Evolutionary conservation across 371 early-diverging fungal species (phyloP), one percentile per base, ranked within the genome.

Genomic region (Dichotomocladium elegans): DNA sequence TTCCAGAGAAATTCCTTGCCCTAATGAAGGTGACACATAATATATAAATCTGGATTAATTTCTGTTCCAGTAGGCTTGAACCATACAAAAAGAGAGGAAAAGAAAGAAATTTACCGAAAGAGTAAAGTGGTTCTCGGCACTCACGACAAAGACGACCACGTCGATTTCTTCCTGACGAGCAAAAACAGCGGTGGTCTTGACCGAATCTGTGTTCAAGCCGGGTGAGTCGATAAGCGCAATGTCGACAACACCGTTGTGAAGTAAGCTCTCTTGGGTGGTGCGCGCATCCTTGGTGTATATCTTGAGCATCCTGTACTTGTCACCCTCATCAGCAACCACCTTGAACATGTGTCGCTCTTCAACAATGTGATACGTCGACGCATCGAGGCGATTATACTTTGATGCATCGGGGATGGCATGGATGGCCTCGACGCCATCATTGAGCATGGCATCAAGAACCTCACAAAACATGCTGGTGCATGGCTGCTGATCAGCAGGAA

Each of bases 121-220:
- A 2, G 99, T 99, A 62, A 99, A 96, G 68, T 96, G 97, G 63
- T 99, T 97, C 66, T 95, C 98, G 15, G 99, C 96, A 63, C 93
- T 93, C 41, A 99, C 96, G 12, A 96, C 94, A 83, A 99, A 98
- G 9, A 99, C 92, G 44, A 99, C 90, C 7, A 96, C 97, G 63
- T 99, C 99, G 63, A 99, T 99, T 64, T 96, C 96, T 62, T 96
- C 94, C 72, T 97, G 96, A 50, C 94, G 89, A 10, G 97, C 91
- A 83, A 97, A 95, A 3, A 97, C 80, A 45, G 93, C 87, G 9
- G 92, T 96, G 21, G 99, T 99, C 68, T 97, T 94, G 61, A 94
- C 80, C 24, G 93, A 90, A 65, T 99, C 98, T 27, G 94, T 90
- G 69, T 99, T 99, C 44, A 99, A 77, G n/a, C 99, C 99, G 8